These are phyloP conservation scores for Suillus bovinus DNA, from an alignment of 768 basidiomycete genomes.

Conservation along the genomic window DNA sequence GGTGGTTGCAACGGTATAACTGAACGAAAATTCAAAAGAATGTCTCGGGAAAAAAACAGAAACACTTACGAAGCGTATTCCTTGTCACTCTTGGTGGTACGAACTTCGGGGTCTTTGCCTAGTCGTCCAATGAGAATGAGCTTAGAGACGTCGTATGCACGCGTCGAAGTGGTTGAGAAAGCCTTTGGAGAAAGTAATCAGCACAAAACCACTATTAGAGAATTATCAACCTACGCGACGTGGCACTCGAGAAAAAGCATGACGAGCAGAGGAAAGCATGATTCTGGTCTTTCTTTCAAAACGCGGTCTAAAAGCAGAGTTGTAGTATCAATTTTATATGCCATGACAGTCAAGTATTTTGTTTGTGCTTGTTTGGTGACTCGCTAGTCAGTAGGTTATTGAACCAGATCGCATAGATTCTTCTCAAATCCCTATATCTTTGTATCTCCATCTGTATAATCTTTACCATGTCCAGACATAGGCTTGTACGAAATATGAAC, in stretches of 20 bases:
- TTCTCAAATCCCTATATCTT: conserved; percentile 10
- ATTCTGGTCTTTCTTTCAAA: conserved; percentile 3
- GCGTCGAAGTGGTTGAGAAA: conserved; percentile 61
- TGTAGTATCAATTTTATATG: background rate
- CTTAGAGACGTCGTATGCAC: conserved; percentile 67
- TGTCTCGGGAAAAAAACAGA: background rate
- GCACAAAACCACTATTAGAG: background rate
- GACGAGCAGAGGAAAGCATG: conserved; percentile 58
- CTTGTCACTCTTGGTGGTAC: conserved; percentile 68
- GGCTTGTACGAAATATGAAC: conserved; percentile 84
- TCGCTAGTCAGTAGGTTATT: background rate
- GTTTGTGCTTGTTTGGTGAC: conserved; percentile 19
- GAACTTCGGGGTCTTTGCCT: conserved; percentile 68
- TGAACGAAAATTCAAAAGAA: conserved; percentile 28
- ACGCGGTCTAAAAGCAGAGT: background rate
- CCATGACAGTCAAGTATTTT: background rate
- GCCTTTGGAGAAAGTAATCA: conserved; percentile 39
- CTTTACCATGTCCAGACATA: conserved; percentile 83
- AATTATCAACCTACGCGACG: conserved; percentile 46
- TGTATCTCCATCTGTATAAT: conserved; percentile 11
- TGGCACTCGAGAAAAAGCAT: conserved; percentile 39
- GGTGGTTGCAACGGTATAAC: conserved; percentile 77
- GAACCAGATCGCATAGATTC: background rate
- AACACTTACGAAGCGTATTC: conserved; percentile 74
- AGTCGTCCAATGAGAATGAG: conserved; percentile 77